Percentiles rank a stretch among this genome's conserved stretches.
These are phyloP conservation scores for Rhizopogon vesiculosus DNA, from an alignment of 768 basidiomycete genomes.

Conservation along the genomic window DNA sequence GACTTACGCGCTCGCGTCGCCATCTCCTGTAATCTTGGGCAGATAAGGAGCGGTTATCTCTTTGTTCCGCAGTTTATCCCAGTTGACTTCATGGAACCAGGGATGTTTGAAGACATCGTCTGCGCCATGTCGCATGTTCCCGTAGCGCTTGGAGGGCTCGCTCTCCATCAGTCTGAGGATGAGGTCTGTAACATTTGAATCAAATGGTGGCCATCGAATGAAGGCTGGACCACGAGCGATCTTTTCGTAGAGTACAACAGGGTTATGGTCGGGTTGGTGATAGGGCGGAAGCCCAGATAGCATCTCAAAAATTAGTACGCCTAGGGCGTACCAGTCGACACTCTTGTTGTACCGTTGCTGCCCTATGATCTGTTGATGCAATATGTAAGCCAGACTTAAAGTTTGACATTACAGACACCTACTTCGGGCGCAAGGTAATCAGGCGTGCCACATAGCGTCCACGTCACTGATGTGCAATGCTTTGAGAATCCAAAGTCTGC, in stretches of 20 bases:
- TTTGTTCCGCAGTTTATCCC: slow-evolving; percentile 71
- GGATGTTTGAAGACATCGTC: slow-evolving; percentile 90
- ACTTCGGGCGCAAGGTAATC: slow-evolving; percentile 98
- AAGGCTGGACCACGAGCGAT: slow-evolving; percentile 71
- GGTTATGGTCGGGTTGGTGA: slow-evolving; percentile 83
- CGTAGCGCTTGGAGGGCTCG: slow-evolving; percentile 84
- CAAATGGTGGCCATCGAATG: slow-evolving; percentile 77
- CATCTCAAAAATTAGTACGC: slow-evolving; percentile 98
- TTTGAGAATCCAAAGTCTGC: slow-evolving; percentile 98
- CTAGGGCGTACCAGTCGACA: slow-evolving; percentile 98
- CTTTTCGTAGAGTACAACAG: slow-evolving; percentile 86
- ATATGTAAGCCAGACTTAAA: not conserved
- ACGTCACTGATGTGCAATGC: slow-evolving; percentile 78
- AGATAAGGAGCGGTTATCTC: slow-evolving; percentile 96
- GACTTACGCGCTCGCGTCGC: slow-evolving; percentile 90
- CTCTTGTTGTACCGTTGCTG: slow-evolving; percentile 91
- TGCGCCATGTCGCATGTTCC: slow-evolving; percentile 84
- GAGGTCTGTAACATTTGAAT: slow-evolving; percentile 78
- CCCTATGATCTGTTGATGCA: slow-evolving; percentile 54
- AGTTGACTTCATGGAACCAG: slow-evolving; percentile 95
- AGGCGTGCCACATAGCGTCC: slow-evolving; percentile 94
- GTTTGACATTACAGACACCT: slow-evolving; percentile 5
- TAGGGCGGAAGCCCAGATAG: slow-evolving; percentile 93
- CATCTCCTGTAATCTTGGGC: slow-evolving; percentile 87
- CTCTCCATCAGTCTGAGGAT: slow-evolving; percentile 88